Percentiles rank a stretch among this genome's conserved stretches.
Evolutionary conservation across 139 green algal species (phyloP).

Genomic region (Chlamydomonas sp.): DNA sequence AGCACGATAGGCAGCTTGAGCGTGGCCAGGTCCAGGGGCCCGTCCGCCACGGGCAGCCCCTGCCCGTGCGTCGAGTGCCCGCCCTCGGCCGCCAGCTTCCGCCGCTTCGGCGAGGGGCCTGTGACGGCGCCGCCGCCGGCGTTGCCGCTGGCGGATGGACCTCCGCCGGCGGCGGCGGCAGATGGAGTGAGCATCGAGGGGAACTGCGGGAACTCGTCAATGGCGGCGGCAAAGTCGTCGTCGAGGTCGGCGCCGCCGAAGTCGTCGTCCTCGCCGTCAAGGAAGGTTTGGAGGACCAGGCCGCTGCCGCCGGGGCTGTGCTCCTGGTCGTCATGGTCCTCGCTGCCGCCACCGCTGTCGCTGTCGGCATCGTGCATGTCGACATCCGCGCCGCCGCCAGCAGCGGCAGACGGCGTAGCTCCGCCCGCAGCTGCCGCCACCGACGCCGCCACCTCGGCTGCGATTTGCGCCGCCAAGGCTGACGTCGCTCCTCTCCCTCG

Average conservation of each 20-base stretch:
- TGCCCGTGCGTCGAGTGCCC: too few relatives aligned
- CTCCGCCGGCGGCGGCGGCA: background rate
- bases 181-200: too few relatives aligned
- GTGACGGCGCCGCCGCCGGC: background rate
- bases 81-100: background rate
- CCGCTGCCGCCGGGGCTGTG: background rate
- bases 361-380: too few relatives aligned
- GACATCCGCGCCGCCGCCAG: too few relatives aligned
- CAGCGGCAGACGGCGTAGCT: too few relatives aligned
- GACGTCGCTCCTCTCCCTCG: too few relatives aligned
- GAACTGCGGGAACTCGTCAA: background rate
- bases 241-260: background rate
- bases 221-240: background rate
- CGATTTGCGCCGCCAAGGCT: too few relatives aligned
- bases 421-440: too few relatives aligned
- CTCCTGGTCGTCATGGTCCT: background rate
- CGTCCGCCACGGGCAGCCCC: background rate
- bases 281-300: background rate
- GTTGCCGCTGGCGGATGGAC: background rate
- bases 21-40: constrained; percentile 10
- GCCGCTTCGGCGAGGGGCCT: constrained; percentile 9
- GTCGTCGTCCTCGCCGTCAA: background rate
- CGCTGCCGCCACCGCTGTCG: too few relatives aligned
- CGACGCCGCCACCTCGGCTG: too few relatives aligned
- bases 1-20: constrained; percentile 10